A percentile compares a stretch with the other conserved stretches of the same genome.
Conservation (phyloP, 2,329 filamentous ascomycete genomes). For the Stagonosporopsis rhizophila region DNA sequence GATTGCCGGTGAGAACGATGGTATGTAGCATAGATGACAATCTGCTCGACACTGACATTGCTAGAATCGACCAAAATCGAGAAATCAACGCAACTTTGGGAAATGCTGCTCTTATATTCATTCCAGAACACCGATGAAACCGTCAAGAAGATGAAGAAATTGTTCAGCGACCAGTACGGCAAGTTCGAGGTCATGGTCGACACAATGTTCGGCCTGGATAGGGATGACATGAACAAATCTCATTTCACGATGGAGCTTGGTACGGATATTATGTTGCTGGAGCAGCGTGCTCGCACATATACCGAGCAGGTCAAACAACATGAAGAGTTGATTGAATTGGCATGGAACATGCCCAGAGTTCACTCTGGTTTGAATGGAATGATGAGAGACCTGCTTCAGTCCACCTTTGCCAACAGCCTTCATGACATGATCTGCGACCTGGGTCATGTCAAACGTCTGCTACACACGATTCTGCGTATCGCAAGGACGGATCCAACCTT, state of each 20-base stretch:
- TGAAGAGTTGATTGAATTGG: neutral
- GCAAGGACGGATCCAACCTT: neutral
- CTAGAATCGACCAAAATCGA: neutral
- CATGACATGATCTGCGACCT: constrained; percentile 19
- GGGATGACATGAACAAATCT: too few relatives aligned
- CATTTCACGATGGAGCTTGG: neutral
- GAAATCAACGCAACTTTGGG: constrained; percentile 2
- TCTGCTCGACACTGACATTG: neutral
- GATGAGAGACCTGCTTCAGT: constrained; percentile 12
- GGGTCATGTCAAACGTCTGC: constrained; percentile 12
- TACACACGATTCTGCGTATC: constrained; percentile 16
- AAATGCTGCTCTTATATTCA: neutral
- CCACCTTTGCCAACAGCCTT: constrained; percentile 11
- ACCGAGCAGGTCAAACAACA: neutral
- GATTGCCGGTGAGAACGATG: too few relatives aligned
- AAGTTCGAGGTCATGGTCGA: neutral
- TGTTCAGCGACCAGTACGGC: neutral
- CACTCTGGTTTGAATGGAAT: neutral
- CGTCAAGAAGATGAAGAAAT: neutral
- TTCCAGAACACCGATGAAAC: neutral
- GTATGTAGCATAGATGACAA: too few relatives aligned
- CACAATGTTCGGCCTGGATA: too few relatives aligned
- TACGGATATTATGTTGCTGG: neutral
- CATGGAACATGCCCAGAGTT: neutral
- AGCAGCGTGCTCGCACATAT: neutral